These are phyloP conservation scores for Inonotus hispidus DNA, from an alignment of 1,284 basidiomycete species.

Conservation along the genomic window DNA sequence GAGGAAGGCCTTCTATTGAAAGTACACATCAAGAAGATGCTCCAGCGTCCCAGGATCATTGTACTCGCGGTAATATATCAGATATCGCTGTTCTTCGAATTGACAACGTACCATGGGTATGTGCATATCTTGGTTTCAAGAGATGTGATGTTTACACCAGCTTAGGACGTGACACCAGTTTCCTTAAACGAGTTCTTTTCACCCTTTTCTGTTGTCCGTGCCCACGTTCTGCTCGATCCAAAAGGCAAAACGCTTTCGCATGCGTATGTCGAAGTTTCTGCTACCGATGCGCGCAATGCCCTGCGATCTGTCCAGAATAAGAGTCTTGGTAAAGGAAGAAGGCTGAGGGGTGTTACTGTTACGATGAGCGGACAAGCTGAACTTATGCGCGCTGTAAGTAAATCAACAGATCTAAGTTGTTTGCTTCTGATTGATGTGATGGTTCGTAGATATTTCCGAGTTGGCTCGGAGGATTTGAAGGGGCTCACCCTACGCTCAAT, in stretches of 20 bases:
- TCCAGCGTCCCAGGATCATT: too few species aligned
- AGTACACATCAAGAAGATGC: background rate
- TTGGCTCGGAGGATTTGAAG: constrained; percentile 73
- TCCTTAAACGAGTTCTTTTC: constrained; percentile 61
- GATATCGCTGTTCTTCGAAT: constrained; percentile 59
- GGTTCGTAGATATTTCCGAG: constrained; percentile 59
- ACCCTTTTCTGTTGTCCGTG: constrained; percentile 54
- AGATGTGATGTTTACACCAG: background rate
- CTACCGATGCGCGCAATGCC: constrained; percentile 56
- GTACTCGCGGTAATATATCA: constrained; percentile 28
- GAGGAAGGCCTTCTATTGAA: background rate
- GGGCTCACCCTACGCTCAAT: constrained; percentile 56
- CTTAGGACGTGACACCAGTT: constrained; percentile 73
- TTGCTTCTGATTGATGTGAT: background rate
- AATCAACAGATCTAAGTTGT: background rate
- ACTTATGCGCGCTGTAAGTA: constrained; percentile 65
- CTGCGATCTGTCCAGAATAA: constrained; percentile 53
- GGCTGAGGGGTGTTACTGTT: constrained; percentile 74
- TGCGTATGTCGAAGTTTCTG: constrained; percentile 67
- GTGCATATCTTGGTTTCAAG: constrained; percentile 24
- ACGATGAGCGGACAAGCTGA: constrained; percentile 73
- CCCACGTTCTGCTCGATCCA: constrained; percentile 70
- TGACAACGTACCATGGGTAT: constrained; percentile 81
- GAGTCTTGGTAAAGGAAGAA: constrained; percentile 61
- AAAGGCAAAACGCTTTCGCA: constrained; percentile 78